phyloP scores from a whole-genome alignment of 2,329 filamentous ascomycete species.

The Diaporthe eres region DNA sequence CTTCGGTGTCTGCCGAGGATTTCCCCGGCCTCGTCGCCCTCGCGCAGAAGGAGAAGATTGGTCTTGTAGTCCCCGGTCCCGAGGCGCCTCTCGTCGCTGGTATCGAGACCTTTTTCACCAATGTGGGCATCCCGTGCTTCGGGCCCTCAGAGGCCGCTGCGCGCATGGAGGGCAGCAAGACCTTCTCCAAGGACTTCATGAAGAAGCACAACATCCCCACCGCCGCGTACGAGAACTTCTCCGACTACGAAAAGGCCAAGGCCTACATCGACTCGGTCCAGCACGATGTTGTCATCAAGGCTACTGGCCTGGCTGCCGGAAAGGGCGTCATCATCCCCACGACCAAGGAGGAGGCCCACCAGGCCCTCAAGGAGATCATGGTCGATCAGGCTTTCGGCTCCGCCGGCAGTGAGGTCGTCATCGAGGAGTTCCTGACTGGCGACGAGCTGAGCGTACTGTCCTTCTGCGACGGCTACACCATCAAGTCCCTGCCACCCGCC shows the following conservation, averaged over 20 bases:
- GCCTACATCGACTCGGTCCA: conserved; percentile 80
- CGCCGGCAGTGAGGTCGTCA: conserved; percentile 91
- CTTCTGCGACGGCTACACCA: conserved; percentile 90
- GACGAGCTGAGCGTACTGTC: conserved; percentile 93
- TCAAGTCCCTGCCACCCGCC: conserved; percentile 87
- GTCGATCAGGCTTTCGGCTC: conserved; percentile 86
- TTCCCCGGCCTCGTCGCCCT: conserved; percentile 84
- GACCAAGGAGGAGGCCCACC: conserved; percentile 84
- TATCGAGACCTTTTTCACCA: conserved; percentile 85
- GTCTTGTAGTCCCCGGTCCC: conserved; percentile 90
- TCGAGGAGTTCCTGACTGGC: conserved; percentile 93
- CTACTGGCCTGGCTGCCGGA: conserved; percentile 89
- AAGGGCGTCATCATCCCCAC: conserved; percentile 95
- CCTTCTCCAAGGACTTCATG: conserved; percentile 99
- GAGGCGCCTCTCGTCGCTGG: conserved; percentile 95
- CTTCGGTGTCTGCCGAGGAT: conserved; percentile 78
- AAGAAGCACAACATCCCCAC: conserved; percentile 90
- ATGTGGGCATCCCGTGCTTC: conserved; percentile 83
- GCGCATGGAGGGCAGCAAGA: conserved; percentile 95
- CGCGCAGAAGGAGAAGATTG: conserved; percentile 79
- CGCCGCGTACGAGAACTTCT: conserved; percentile 91
- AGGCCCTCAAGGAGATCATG: conserved; percentile 92
- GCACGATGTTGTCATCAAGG: conserved; percentile 92
- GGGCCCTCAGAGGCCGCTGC: conserved; percentile 89
- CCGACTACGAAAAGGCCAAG: conserved; percentile 78